Conservation (phyloP, 2,329 filamentous ascomycete genomes). For the Calonectria hongkongensis region DNA sequence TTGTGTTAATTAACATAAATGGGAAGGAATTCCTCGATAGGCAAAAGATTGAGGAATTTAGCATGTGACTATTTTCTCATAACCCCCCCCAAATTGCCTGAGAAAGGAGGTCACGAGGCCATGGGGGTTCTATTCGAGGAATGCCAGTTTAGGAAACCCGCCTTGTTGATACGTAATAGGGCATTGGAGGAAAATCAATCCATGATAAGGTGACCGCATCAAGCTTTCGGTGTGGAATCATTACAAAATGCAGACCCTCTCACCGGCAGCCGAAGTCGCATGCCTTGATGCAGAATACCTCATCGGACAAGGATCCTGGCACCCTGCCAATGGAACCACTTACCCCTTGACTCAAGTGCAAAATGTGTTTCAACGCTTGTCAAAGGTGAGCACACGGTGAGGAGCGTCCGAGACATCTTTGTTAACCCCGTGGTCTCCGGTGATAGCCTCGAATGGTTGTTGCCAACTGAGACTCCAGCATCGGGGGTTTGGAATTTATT, state of each 20-base stretch:
- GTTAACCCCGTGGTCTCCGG: slow-evolving; percentile 20
- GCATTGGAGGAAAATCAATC: neutral
- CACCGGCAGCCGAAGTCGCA: slow-evolving; percentile 5
- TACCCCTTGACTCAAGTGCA: neutral
- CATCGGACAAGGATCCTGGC: slow-evolving; percentile 1
- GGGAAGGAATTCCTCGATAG: neutral
- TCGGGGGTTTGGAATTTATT: slow-evolving; percentile 11
- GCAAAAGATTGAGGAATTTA: neutral
- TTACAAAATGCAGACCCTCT: neutral
- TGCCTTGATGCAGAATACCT: slow-evolving; percentile 4
- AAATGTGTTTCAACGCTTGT: slow-evolving; percentile 3
- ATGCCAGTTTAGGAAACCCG: too few relatives aligned
- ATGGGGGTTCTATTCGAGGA: too few relatives aligned
- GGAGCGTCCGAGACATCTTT: slow-evolving; percentile 27
- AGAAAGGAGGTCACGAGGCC: too few relatives aligned
- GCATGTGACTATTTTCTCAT: neutral
- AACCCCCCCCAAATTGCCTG: too few relatives aligned
- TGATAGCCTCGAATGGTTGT: neutral
- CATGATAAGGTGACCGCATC: slow-evolving; percentile 13
- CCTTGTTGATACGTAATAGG: neutral
- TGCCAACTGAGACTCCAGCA: slow-evolving; percentile 23
- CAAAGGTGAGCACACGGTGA: slow-evolving; percentile 33
- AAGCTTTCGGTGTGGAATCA: slow-evolving; percentile 25
- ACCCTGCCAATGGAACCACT: neutral
- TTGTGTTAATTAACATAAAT: neutral